Percentiles rank a stretch among this genome's conserved stretches.
Evolutionary conservation across 2,329 filamentous ascomycete species (phyloP).

Genomic region (Diaporthe ilicicola): DNA sequence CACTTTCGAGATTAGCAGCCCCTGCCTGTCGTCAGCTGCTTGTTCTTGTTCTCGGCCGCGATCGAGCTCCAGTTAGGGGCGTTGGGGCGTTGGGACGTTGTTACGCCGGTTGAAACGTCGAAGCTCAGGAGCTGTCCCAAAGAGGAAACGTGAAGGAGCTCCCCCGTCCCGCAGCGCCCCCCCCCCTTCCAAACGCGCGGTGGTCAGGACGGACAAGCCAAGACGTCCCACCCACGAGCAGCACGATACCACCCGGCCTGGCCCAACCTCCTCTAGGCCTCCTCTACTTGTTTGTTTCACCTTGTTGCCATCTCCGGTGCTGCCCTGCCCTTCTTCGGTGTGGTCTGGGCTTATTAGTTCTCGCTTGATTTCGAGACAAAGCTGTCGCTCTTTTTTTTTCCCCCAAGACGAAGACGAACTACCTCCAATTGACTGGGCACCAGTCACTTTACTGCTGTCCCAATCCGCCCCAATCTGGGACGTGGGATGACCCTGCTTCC

Average conservation of each 20-base stretch:
- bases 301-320: not conserved
- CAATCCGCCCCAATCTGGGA: not conserved
- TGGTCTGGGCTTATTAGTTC: not conserved
- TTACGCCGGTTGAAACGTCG: constrained; percentile 8
- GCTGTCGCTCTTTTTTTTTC: not conserved
- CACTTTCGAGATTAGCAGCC: constrained; percentile 3
- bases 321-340: not conserved
- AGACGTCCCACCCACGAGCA: not conserved
- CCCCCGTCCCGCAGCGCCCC: constrained; percentile 3
- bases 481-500: not conserved
- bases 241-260: not conserved
- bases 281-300: constrained; percentile 2
- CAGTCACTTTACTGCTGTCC: not conserved
- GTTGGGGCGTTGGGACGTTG: not conserved
- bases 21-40: not conserved
- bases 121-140: constrained; percentile 20
- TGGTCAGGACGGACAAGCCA: not conserved
- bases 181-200: not conserved
- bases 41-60: not conserved
- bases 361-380: not conserved
- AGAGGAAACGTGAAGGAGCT: not conserved
- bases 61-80: constrained; percentile 8
- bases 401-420: not conserved
- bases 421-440: not conserved
- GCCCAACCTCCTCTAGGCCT: constrained; percentile 7